Evolutionary conservation across 257 asterid genomes (phyloP), one percentile per base, ranked within the genome.

Genomic region (Fraxinus pennsylvanica): DNA sequence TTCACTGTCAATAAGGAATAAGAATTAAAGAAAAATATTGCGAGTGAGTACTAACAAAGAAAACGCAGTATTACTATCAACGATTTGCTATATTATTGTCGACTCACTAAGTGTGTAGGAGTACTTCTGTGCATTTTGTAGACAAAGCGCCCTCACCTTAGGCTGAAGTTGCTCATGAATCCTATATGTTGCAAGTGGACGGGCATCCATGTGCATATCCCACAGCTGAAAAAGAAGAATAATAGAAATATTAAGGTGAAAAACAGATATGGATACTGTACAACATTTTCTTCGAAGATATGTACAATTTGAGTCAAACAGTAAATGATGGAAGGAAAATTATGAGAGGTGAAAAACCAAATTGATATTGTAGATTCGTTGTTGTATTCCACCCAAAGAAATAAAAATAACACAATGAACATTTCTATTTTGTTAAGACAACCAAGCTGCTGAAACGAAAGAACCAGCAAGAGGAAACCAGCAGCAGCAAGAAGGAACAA

Each of bases 101-200:
- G 54, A 43, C 47, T 68, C 21, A 15, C 36, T 81, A 63, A 66
- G 73, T 76, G 70, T 13, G 43, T 65, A 67, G 63, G 33, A 32
- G 77, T 22, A 47, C n/a, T 21, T 13, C 30, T 72, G 66, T 57
- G 15, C 65, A 33, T 35, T 68, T 52, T 33, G 74, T 72, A 72
- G 29, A 67, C 43, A 80, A 35, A 22, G 65, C 77, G 47, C 38
- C 33, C 84, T 80, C 81, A 91, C 97, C 92, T 90, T 92, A 68
- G 95, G 95, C 77, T 91, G 87, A 68, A 90, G 92, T 79, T 79
- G 86, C 84, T 92, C 96, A 15, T 92, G 97, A 78, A 92, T 80
- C 84, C 65, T 88, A 82, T 81, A 87, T 45, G 91, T 87, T 71
- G 89, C 93, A 74, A 92, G 89, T 19, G 97, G 97, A 71, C 82